These are phyloP conservation scores for Populus deltoides DNA, from an alignment of 345 rosid species.

Conservation along the genomic window DNA sequence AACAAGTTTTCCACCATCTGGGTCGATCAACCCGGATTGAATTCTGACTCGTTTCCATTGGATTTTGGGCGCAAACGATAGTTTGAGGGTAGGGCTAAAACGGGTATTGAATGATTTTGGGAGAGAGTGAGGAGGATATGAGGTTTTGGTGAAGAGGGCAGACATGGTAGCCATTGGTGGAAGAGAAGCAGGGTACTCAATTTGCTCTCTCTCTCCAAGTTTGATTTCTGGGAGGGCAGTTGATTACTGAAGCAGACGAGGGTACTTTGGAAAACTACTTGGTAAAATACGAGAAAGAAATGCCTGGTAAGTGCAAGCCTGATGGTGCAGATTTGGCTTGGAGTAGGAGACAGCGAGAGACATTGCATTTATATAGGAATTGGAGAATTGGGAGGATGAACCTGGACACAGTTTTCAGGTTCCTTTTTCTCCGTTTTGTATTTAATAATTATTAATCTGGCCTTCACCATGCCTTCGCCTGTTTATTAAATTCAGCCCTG, in stretches of 20 bases:
- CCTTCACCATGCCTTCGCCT: too few species aligned
- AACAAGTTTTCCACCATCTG: conserved; percentile 85
- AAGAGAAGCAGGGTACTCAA: neutral
- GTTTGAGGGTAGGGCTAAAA: conserved; percentile 31
- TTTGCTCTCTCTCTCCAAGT: neutral
- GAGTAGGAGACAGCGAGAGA: neutral
- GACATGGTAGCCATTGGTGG: conserved; percentile 68
- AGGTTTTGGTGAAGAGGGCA: conserved; percentile 32
- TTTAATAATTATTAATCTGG: neutral
- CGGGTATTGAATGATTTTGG: conserved; percentile 39
- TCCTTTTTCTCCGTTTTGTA: neutral
- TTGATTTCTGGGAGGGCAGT: neutral
- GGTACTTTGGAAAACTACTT: conserved; percentile 8
- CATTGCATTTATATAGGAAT: neutral
- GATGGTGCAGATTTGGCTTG: neutral
- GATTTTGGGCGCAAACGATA: conserved; percentile 30
- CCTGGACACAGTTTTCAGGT: conserved; percentile 31
- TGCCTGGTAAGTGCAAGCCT: neutral
- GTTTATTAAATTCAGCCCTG: too few species aligned
- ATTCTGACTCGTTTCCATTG: conserved; percentile 16
- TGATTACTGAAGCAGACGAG: conserved; percentile 6
- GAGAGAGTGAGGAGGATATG: conserved; percentile 40
- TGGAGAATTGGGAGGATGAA: conserved; percentile 36
- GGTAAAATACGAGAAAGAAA: neutral
- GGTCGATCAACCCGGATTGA: conserved; percentile 64